Percentiles rank a stretch among this genome's conserved stretches.
phyloP scores from a whole-genome alignment of 78 protist species.

The Tieghemostelium lacteum region DNA sequence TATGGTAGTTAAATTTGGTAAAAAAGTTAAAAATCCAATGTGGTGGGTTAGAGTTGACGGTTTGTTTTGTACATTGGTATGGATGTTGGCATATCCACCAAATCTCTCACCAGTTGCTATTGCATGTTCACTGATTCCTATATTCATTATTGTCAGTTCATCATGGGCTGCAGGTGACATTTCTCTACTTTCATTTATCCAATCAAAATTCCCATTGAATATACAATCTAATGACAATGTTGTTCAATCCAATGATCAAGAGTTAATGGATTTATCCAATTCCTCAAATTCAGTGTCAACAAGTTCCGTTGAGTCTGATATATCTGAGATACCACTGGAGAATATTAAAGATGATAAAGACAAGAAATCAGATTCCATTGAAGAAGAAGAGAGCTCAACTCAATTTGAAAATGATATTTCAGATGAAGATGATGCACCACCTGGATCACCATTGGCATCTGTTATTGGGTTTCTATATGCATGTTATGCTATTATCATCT shows the following conservation, averaged over 20 bases:
- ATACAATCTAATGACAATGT: background rate
- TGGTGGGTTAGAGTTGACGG: constrained; percentile 75
- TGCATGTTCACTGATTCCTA: constrained; percentile 48
- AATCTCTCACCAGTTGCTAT: constrained; percentile 5
- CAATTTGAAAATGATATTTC: background rate
- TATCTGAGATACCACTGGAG: constrained; percentile 10
- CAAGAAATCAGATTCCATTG: background rate
- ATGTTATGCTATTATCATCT: constrained; percentile 43
- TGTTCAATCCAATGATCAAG: background rate
- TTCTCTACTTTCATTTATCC: constrained; percentile 49
- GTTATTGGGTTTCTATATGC: constrained; percentile 64
- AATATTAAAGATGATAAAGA: background rate
- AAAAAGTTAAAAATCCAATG: constrained; percentile 55
- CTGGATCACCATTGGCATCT: constrained; percentile 64
- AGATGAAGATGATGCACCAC: constrained; percentile 70
- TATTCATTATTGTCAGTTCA: constrained; percentile 9
- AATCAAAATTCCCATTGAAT: constrained; percentile 62
- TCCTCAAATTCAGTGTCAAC: too few species aligned
- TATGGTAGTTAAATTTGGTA: constrained; percentile 59
- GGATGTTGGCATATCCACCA: constrained; percentile 74
- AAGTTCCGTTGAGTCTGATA: constrained; percentile 13
- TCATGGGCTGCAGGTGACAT: constrained; percentile 78
- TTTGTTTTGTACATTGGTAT: constrained; percentile 29
- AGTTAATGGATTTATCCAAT: constrained; percentile 5
- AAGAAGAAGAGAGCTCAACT: background rate